phyloP scores from a whole-genome alignment of 192 early-diverging fungal genomes.

The Backusella australiensis region DNA sequence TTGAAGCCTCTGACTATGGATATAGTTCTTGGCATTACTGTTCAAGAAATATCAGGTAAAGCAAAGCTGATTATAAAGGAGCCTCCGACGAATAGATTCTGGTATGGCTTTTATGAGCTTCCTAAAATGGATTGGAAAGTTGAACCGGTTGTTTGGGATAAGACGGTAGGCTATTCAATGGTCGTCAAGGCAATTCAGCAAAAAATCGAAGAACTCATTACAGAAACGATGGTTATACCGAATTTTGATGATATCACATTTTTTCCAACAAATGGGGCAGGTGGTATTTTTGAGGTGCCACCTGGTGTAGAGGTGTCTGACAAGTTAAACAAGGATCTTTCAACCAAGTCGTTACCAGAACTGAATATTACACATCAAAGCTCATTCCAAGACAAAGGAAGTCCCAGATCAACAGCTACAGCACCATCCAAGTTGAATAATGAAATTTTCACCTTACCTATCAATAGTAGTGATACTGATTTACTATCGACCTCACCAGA shows the following conservation, averaged over 20 bases:
- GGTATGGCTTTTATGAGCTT: constrained; percentile 84
- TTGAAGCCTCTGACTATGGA: constrained; percentile 67
- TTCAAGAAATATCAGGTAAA: constrained; percentile 75
- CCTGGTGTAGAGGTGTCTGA: background rate
- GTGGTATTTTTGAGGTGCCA: constrained; percentile 57
- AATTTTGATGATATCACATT: constrained; percentile 91
- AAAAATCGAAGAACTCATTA: constrained; percentile 80
- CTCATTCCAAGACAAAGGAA: background rate
- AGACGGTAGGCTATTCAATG: constrained; percentile 70
- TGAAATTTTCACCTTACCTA: background rate
- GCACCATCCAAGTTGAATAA: background rate
- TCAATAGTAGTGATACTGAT: background rate
- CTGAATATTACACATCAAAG: constrained; percentile 8
- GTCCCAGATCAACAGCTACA: background rate
- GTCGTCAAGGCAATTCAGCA: constrained; percentile 83
- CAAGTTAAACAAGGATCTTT: constrained; percentile 1
- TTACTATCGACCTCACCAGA: background rate
- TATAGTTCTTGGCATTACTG: constrained; percentile 73
- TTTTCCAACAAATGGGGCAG: constrained; percentile 59
- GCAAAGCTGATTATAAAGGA: constrained; percentile 79
- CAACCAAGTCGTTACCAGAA: constrained; percentile 27
- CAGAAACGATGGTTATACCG: constrained; percentile 80
- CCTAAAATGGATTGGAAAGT: constrained; percentile 74
- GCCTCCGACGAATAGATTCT: constrained; percentile 82
- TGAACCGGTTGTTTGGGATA: constrained; percentile 87